Evolutionary conservation across 208 protist genomes (phyloP).

Genomic region (Spongospora subterranea): DNA sequence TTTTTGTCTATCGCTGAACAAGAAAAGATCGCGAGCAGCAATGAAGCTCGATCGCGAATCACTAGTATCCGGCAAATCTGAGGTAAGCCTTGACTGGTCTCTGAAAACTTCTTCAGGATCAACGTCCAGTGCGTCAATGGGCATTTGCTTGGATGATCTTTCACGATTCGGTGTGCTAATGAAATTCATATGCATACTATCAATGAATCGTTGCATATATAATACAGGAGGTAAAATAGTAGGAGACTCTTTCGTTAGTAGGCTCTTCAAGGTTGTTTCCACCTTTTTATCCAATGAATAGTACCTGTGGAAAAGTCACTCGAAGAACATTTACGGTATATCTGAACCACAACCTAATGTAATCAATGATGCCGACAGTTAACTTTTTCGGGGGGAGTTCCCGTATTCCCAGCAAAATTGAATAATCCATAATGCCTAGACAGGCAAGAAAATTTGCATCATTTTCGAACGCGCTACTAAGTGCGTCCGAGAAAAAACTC

Average conservation of each 20-base stretch:
- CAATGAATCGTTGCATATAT: conserved; percentile 43
- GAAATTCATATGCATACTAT: conserved; percentile 15
- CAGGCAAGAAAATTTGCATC: background rate
- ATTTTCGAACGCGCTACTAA: background rate
- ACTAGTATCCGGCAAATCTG: too few species aligned
- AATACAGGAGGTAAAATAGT: conserved; percentile 18
- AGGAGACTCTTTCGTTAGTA: background rate
- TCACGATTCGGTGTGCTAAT: conserved; percentile 19
- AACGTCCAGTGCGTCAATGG: conserved; percentile 21
- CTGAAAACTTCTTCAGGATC: conserved; percentile 25
- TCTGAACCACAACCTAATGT: background rate
- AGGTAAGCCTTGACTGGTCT: too few species aligned
- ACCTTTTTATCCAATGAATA: conserved; percentile 44
- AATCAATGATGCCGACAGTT: conserved; percentile 46
- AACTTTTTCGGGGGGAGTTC: background rate
- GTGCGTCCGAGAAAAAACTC: background rate
- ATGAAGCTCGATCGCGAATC: too few species aligned
- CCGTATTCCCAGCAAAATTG: background rate
- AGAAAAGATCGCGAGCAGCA: too few species aligned
- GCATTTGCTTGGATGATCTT: background rate
- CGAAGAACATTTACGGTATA: background rate
- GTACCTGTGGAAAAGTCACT: background rate
- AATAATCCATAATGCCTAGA: conserved; percentile 56
- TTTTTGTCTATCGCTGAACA: too few species aligned
- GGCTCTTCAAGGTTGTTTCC: background rate